Conservation (phyloP, 2,329 filamentous ascomycete genomes). For the Drechmeria coniospora region DNA sequence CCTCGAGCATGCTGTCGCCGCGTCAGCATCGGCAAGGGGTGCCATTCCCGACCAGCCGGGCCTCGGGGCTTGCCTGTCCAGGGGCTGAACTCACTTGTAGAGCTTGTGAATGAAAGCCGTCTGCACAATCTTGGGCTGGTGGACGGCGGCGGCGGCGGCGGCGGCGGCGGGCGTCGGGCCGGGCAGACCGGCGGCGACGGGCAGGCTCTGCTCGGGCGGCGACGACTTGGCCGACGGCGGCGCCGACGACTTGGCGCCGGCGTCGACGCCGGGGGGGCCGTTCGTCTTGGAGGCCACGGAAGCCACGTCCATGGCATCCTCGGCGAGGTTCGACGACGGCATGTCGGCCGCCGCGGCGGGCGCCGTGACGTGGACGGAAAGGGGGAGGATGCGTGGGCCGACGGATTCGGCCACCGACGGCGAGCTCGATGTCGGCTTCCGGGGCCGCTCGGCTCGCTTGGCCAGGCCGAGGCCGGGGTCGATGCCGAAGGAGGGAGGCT, state of each 20-base stretch:
- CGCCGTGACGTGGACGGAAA: slow-evolving; percentile 37
- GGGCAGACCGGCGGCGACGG: slow-evolving; percentile 28
- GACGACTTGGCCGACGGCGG: too few relatives aligned
- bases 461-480: too few relatives aligned
- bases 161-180: slow-evolving; percentile 29
- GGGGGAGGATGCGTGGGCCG: slow-evolving; percentile 39
- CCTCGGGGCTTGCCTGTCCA: too few relatives aligned
- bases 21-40: slow-evolving; percentile 1
- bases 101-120: slow-evolving; percentile 98
- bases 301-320: slow-evolving; percentile 48
- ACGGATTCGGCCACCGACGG: too few relatives aligned
- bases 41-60: neutral
- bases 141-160: slow-evolving; percentile 56
- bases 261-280: too few relatives aligned
- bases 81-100: slow-evolving; percentile 63
- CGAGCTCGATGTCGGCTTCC: too few relatives aligned
- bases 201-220: slow-evolving; percentile 20
- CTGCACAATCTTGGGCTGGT: slow-evolving; percentile 94
- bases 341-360: slow-evolving; percentile 44
- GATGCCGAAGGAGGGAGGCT: too few relatives aligned
- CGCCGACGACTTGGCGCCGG: too few relatives aligned
- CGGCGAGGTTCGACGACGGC: slow-evolving; percentile 40
- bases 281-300: too few relatives aligned
- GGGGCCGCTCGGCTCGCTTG: too few relatives aligned
- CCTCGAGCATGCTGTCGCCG: slow-evolving; percentile 78